These are phyloP conservation scores for Syzygium oleosum DNA, from an alignment of 345 rosid species.

Conservation along the genomic window DNA sequence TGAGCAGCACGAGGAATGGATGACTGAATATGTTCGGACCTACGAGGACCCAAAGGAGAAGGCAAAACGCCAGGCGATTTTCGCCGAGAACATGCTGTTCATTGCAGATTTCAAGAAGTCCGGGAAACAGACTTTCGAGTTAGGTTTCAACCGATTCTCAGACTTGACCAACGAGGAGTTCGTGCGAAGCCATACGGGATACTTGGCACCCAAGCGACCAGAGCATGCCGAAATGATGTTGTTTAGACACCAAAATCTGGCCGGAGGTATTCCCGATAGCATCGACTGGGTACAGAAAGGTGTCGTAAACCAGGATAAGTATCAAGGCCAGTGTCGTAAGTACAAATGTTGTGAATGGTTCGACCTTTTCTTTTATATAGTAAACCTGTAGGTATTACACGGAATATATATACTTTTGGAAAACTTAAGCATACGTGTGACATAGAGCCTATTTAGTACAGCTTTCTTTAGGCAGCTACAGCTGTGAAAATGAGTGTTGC, in stretches of 20 bases:
- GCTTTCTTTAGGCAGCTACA: neutral
- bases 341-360: neutral
- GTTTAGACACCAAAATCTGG: neutral
- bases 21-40: neutral
- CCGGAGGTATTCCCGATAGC: neutral
- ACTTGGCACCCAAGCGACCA: neutral
- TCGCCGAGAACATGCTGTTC: constrained; percentile 17
- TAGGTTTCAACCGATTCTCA: constrained; percentile 23
- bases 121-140: constrained; percentile 10
- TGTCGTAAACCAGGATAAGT: neutral
- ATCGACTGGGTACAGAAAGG: constrained; percentile 5
- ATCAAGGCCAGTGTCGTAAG: neutral
- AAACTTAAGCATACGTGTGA: too few relatives aligned
- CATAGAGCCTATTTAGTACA: neutral
- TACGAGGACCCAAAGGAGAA: constrained; percentile 16
- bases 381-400: neutral
- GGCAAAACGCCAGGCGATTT: constrained; percentile 19
- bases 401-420: neutral
- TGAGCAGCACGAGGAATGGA: neutral
- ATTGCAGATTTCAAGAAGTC: constrained; percentile 17
- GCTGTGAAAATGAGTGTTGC: neutral
- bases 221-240: neutral
- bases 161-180: constrained; percentile 27
- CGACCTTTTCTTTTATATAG: neutral
- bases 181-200: neutral